phyloP scores from a whole-genome alignment of 306 rosid genomes.

The Glycine tomentella region DNA sequence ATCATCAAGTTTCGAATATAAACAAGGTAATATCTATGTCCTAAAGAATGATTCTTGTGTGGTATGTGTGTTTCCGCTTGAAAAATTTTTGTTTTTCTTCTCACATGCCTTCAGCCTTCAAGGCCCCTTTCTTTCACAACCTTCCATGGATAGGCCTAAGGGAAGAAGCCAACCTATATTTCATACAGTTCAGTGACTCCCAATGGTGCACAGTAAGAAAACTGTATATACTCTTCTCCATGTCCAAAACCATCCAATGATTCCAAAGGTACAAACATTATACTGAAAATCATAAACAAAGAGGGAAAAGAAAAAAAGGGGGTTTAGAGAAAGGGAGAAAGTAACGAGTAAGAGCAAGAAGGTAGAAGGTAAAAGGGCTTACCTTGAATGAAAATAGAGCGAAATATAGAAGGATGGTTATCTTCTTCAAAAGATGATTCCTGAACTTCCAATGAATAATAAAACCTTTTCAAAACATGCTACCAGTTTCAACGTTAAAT shows the following conservation, averaged over 20 bases:
- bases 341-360: background rate
- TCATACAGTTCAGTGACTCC: conserved; percentile 83
- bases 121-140: too few relatives aligned
- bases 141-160: conserved; percentile 87
- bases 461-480: background rate
- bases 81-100: too few relatives aligned
- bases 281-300: conserved; percentile 37
- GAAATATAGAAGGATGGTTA: background rate
- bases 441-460: background rate
- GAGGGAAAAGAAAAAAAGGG: background rate
- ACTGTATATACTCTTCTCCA: conserved; percentile 79
- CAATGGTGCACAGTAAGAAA: conserved; percentile 77
- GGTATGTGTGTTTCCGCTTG: too few relatives aligned
- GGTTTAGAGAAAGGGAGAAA: conserved; percentile 17
- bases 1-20: too few relatives aligned
- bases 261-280: conserved; percentile 28
- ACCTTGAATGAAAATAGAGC: background rate
- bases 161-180: conserved; percentile 54
- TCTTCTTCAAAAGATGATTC: background rate
- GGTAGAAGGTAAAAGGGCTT: background rate
- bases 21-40: too few relatives aligned
- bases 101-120: too few relatives aligned
- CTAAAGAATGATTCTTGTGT: too few relatives aligned
- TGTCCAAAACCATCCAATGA: conserved; percentile 42
- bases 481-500: background rate